These are phyloP conservation scores for Fagopyrum tataricum DNA, from an alignment of 148 eudicot genomes.

Conservation along the genomic window DNA sequence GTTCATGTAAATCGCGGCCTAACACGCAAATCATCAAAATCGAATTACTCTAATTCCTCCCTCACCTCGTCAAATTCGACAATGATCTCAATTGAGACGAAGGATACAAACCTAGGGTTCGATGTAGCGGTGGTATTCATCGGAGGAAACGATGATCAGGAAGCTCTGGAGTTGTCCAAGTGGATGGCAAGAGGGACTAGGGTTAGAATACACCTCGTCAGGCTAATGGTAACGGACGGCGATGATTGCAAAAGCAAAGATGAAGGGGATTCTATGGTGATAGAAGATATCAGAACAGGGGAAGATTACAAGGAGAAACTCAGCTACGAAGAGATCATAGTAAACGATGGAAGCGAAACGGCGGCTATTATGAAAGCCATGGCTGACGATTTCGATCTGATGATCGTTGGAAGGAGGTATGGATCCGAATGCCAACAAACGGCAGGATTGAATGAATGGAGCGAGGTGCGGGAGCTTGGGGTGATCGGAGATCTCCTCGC, in stretches of 20 bases:
- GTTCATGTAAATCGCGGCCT: conserved; percentile 31
- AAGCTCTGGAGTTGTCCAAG: conserved; percentile 27
- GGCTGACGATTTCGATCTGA: conserved; percentile 22
- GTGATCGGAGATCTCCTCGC: conserved; percentile 34
- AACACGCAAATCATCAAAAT: not conserved
- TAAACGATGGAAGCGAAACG: conserved; percentile 28
- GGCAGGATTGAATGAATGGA: conserved; percentile 23
- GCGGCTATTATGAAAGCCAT: conserved; percentile 15
- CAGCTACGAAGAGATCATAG: conserved; percentile 18
- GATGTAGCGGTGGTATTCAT: conserved; percentile 27
- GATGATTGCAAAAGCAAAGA: not conserved
- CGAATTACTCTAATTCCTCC: not conserved
- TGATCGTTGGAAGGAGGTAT: conserved; percentile 31
- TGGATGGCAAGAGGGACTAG: conserved; percentile 18
- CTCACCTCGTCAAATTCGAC: conserved; percentile 25
- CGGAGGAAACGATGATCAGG: conserved; percentile 30
- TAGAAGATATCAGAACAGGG: not conserved
- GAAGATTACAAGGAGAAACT: not conserved
- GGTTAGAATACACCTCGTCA: conserved; percentile 19
- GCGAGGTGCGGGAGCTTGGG: conserved; percentile 31
- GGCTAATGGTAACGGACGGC: conserved; percentile 2
- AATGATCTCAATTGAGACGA: not conserved
- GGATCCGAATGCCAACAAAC: conserved; percentile 18
- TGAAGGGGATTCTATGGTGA: conserved; percentile 12
- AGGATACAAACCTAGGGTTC: not conserved